A percentile compares a stretch with the other conserved stretches of the same genome.
Conservation (phyloP, 1,284 basidiomycete genomes). For the Exobasidium rhododendri region DNA sequence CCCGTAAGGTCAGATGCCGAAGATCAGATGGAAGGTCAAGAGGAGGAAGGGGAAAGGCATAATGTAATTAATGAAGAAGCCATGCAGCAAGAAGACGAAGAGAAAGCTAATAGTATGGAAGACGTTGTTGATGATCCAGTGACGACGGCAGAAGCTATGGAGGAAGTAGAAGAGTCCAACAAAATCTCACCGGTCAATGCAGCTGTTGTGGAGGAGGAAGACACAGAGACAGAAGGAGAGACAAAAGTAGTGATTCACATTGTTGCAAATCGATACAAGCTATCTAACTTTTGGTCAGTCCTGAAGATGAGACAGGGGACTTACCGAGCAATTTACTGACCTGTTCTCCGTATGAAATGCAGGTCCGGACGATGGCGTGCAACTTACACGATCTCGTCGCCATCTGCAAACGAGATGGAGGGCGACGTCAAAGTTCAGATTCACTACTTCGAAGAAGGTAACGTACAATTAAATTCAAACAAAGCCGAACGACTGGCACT, state of each 20-base stretch:
- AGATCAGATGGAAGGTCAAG: not conserved
- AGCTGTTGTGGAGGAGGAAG: conserved; percentile 15
- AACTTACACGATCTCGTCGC: conserved; percentile 32
- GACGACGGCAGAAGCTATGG: not conserved
- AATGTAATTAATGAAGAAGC: not conserved
- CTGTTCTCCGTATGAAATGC: not conserved
- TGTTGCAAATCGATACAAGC: conserved; percentile 50
- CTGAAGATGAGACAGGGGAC: not conserved
- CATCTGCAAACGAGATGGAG: conserved; percentile 16
- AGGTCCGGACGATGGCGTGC: conserved; percentile 44
- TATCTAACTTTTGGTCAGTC: conserved; percentile 48
- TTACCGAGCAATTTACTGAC: not conserved
- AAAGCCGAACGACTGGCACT: not conserved
- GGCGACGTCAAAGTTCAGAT: conserved; percentile 27
- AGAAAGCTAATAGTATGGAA: conserved; percentile 6
- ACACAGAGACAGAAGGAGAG: conserved; percentile 10
- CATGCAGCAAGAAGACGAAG: conserved; percentile 9
- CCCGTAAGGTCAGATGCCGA: not conserved
- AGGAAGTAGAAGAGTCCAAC: conserved; percentile 19
- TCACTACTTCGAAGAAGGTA: conserved; percentile 55
- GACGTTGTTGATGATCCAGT: conserved; percentile 11
- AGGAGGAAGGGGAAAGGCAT: conserved; percentile 2
- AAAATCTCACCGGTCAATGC: conserved; percentile 19
- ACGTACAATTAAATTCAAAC: conserved; percentile 44
- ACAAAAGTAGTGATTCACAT: conserved; percentile 34